phyloP scores from a whole-genome alignment of 768 basidiomycete species.

The Tricholoma flavovirens region DNA sequence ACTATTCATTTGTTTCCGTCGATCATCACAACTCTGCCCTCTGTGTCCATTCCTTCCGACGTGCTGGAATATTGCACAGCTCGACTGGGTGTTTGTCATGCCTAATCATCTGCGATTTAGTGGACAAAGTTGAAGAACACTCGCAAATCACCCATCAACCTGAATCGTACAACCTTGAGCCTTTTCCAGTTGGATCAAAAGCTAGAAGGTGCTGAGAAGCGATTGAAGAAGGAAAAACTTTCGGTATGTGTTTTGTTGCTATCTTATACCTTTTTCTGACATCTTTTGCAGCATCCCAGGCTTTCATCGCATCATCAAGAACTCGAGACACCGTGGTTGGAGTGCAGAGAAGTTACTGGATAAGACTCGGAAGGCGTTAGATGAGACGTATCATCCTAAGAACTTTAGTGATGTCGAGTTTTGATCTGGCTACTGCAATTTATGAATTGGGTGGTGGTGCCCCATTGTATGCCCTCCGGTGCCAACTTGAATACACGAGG shows the following conservation, averaged over 20 bases:
- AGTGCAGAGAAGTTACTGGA: conserved; percentile 12
- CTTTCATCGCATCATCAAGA: conserved; percentile 21
- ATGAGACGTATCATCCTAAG: conserved; percentile 15
- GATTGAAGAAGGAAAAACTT: background rate
- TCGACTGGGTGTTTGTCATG: too few species aligned
- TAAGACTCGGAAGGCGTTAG: conserved; percentile 9
- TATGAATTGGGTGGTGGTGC: conserved; percentile 26
- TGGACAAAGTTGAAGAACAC: too few species aligned
- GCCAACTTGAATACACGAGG: too few species aligned
- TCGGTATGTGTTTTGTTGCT: background rate
- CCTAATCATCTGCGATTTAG: too few species aligned
- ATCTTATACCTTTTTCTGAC: background rate
- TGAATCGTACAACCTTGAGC: too few species aligned
- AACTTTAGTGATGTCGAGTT: conserved; percentile 18
- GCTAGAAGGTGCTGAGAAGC: too few species aligned
- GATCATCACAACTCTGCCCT: background rate
- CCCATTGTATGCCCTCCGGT: conserved; percentile 22
- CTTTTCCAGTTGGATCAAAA: too few species aligned
- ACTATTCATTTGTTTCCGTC: background rate
- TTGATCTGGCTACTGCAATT: conserved; percentile 18
- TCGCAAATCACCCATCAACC: too few species aligned
- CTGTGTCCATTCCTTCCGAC: background rate
- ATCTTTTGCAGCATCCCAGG: conserved; percentile 16
- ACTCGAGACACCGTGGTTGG: conserved; percentile 10
- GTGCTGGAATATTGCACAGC: too few species aligned